Percentiles rank a stretch among this genome's conserved stretches.
phyloP scores from a whole-genome alignment of 805 yeast species.

The Pichia nakasei region DNA sequence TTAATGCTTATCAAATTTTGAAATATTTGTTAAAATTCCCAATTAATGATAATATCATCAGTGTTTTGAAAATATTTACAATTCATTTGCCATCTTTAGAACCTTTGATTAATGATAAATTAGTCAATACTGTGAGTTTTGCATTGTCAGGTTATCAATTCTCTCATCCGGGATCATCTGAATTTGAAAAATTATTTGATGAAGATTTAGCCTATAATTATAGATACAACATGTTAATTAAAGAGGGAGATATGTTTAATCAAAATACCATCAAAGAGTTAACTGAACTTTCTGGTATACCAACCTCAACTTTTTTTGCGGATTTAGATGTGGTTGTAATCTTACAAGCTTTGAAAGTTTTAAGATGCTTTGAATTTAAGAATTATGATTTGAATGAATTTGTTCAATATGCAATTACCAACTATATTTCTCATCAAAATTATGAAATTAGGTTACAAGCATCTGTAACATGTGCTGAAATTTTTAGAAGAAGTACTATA shows the following conservation, averaged over 20 bases:
- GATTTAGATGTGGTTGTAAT: slow-evolving; percentile 37
- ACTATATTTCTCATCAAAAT: slow-evolving; percentile 73
- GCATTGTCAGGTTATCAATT: slow-evolving; percentile 77
- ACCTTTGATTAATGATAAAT: slow-evolving; percentile 58
- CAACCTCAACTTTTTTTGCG: slow-evolving; percentile 18
- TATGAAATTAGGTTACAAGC: slow-evolving; percentile 78
- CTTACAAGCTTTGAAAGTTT: slow-evolving; percentile 70
- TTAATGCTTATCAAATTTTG: slow-evolving; percentile 66
- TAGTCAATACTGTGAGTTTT: slow-evolving; percentile 61
- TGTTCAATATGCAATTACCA: slow-evolving; percentile 75
- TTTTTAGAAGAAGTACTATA: slow-evolving; percentile 75
- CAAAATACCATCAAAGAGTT: slow-evolving; percentile 14
- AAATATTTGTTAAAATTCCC: slow-evolving; percentile 77
- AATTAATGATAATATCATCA: slow-evolving; percentile 73
- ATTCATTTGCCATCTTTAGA: slow-evolving; percentile 74
- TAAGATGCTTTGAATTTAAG: slow-evolving; percentile 65
- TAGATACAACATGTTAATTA: slow-evolving; percentile 61
- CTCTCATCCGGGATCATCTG: slow-evolving; percentile 81
- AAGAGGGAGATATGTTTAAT: slow-evolving; percentile 46
- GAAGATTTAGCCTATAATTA: slow-evolving; percentile 64
- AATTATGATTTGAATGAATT: slow-evolving; percentile 77
- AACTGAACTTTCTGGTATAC: slow-evolving; percentile 15
- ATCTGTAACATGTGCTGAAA: slow-evolving; percentile 69
- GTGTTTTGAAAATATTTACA: slow-evolving; percentile 59
- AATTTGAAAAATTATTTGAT: slow-evolving; percentile 49